Percentiles rank a stretch among this genome's conserved stretches.
phyloP scores from a whole-genome alignment of 2,329 filamentous ascomycete genomes.

The Blumeria graminis region DNA sequence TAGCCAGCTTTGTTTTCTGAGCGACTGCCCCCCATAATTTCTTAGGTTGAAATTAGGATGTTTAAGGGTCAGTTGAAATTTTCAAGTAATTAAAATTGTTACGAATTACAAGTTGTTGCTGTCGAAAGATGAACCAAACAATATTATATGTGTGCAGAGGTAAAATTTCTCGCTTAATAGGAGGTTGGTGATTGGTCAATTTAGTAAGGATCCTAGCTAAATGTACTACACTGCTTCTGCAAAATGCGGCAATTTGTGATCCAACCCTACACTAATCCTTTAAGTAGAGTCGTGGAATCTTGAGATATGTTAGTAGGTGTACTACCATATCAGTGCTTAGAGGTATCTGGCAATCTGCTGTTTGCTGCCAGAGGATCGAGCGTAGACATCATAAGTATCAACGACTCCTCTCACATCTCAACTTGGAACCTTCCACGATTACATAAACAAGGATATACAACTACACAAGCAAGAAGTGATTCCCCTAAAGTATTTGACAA shows the following conservation, averaged over 20 bases:
- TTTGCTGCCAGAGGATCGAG: slow-evolving; percentile 51
- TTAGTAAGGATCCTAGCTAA: too few species aligned
- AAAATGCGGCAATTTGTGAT: too few species aligned
- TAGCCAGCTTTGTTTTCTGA: slow-evolving; percentile 80
- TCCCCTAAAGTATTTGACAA: neutral
- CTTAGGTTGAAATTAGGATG: slow-evolving; percentile 89
- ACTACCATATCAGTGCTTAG: slow-evolving; percentile 41
- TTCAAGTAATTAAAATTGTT: slow-evolving; percentile 3
- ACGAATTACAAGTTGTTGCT: too few species aligned
- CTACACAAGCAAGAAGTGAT: too few species aligned
- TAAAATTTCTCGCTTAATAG: neutral
- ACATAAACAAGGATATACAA: too few species aligned
- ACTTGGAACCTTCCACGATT: slow-evolving; percentile 13
- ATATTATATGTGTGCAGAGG: slow-evolving; percentile 5
- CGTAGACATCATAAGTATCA: slow-evolving; percentile 40
- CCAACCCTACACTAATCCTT: too few species aligned
- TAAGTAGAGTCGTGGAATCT: too few species aligned
- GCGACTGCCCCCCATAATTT: slow-evolving; percentile 76
- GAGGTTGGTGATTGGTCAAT: too few species aligned
- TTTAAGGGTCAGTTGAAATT: slow-evolving; percentile 56
- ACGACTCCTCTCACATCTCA: slow-evolving; percentile 32
- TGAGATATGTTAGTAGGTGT: neutral
- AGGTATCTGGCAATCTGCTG: slow-evolving; percentile 29
- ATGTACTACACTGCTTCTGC: too few species aligned
- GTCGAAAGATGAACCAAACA: slow-evolving; percentile 3